These are phyloP conservation scores for Mariannaea sp. DNA, from an alignment of 2,329 filamentous ascomycete species.

Conservation along the genomic window DNA sequence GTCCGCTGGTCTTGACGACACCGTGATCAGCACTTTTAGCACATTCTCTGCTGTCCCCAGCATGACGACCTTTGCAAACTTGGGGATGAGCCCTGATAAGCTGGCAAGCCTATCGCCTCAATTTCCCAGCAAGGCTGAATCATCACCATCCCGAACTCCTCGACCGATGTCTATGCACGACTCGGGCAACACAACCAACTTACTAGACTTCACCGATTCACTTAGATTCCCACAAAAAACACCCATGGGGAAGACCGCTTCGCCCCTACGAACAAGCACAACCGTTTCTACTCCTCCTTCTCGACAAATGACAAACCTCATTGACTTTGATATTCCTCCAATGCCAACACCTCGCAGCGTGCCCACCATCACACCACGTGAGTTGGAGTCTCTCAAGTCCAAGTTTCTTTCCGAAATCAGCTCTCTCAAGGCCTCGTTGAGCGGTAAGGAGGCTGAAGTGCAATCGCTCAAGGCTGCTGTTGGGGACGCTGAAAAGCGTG, in stretches of 20 bases:
- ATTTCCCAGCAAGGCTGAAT: conserved; percentile 38
- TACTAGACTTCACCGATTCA: conserved; percentile 89
- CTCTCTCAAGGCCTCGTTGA: conserved; percentile 87
- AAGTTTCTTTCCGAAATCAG: conserved; percentile 91
- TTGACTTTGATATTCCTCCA: conserved; percentile 84
- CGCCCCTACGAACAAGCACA: conserved; percentile 41
- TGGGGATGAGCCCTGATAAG: conserved; percentile 69
- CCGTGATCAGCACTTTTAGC: conserved; percentile 82
- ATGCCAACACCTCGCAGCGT: conserved; percentile 90
- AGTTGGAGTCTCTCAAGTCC: conserved; percentile 91
- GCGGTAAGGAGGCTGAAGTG: conserved; percentile 91
- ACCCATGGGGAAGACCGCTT: conserved; percentile 47
- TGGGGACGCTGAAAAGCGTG: conserved; percentile 87
- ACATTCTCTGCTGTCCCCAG: conserved; percentile 88
- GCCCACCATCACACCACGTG: conserved; percentile 86
- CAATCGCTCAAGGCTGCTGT: conserved; percentile 85
- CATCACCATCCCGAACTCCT: conserved; percentile 44
- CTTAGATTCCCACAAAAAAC: conserved; percentile 55
- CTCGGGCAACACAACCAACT: conserved; percentile 70
- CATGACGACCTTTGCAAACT: conserved; percentile 79
- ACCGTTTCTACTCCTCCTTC: conserved; percentile 51
- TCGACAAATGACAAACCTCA: conserved; percentile 67
- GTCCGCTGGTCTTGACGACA: conserved; percentile 66
- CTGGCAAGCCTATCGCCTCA: conserved; percentile 49
- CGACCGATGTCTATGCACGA: conserved; percentile 44